Conservation (phyloP, 106 monocot species). For the Gastrodia elata region DNA sequence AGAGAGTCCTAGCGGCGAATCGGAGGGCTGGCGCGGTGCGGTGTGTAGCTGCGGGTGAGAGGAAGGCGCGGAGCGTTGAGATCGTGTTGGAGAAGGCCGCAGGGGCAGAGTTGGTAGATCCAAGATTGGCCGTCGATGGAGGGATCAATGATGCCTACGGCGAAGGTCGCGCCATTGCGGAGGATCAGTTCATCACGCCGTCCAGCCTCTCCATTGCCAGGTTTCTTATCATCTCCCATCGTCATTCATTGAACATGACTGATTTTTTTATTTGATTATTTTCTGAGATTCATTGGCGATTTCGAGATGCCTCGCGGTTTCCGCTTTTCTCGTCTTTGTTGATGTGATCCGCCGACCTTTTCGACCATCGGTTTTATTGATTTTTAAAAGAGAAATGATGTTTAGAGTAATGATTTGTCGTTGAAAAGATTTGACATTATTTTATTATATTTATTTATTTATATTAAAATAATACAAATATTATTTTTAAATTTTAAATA, state of each 20-base stretch:
- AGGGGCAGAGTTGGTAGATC: constrained; percentile 5
- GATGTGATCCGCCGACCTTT: neutral
- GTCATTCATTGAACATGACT: neutral
- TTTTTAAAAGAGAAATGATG: too few relatives aligned
- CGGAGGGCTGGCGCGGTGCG: neutral
- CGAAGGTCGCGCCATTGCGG: constrained; percentile 49
- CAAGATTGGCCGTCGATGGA: constrained; percentile 17
- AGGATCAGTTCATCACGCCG: constrained; percentile 43
- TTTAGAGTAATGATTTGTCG: too few relatives aligned
- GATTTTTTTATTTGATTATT: neutral
- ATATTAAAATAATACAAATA: too few relatives aligned
- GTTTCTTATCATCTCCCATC: constrained; percentile 8
- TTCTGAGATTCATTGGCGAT: neutral
- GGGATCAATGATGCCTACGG: constrained; percentile 37
- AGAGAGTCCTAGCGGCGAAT: neutral
- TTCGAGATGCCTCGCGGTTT: too few relatives aligned
- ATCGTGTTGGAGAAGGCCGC: constrained; percentile 16
- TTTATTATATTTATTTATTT: too few relatives aligned
- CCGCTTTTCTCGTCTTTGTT: neutral
- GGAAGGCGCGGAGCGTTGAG: neutral
- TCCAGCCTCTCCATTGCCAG: constrained; percentile 48
- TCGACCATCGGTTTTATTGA: too few relatives aligned
- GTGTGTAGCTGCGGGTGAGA: constrained; percentile 6
- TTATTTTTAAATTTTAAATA: too few relatives aligned
- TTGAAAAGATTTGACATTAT: too few relatives aligned